Conservation (phyloP, 1,284 basidiomycete genomes). For the Cryptococcus sp. region DNA sequence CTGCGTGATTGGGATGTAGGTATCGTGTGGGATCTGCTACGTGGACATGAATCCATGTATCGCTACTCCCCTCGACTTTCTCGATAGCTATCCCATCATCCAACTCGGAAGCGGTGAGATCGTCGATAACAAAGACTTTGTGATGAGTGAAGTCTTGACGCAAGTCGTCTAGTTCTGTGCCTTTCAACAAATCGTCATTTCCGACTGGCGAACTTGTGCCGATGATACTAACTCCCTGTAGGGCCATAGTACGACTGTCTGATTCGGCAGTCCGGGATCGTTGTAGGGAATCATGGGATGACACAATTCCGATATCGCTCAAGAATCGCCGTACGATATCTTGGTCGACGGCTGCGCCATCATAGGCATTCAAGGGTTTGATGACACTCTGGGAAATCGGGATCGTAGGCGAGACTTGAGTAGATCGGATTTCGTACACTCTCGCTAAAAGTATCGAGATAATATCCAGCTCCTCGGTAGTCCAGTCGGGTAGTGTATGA, state of each 20-base stretch:
- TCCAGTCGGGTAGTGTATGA: slow-evolving; percentile 51
- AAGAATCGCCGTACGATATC: slow-evolving; percentile 53
- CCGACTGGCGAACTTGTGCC: slow-evolving; percentile 2
- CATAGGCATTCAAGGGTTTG: slow-evolving; percentile 55
- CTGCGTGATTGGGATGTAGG: slow-evolving; percentile 64
- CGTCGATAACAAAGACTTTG: slow-evolving; percentile 87
- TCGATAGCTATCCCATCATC: slow-evolving; percentile 93
- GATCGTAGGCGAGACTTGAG: slow-evolving; percentile 63
- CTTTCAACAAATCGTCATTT: slow-evolving; percentile 43
- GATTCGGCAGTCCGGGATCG: slow-evolving; percentile 23
- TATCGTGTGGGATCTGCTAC: slow-evolving; percentile 87
- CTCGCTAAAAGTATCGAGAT: slow-evolving; percentile 64
- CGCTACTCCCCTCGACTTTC: slow-evolving; percentile 56
- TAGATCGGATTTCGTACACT: slow-evolving; percentile 57
- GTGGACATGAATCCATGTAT: slow-evolving; percentile 83
- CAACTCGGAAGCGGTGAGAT: slow-evolving; percentile 72
- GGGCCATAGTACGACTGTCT: slow-evolving; percentile 15
- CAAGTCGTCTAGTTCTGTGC: slow-evolving; percentile 24
- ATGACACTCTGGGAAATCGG: slow-evolving; percentile 59
- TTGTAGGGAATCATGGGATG: slow-evolving; percentile 62
- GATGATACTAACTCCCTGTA: slow-evolving; percentile 20
- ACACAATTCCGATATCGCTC: slow-evolving; percentile 63
- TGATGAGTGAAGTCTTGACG: slow-evolving; percentile 81
- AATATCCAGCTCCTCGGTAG: slow-evolving; percentile 59
- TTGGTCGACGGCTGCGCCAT: slow-evolving; percentile 47